Evolutionary conservation across 2,329 filamentous ascomycete genomes (phyloP), one percentile per base, ranked within the genome.

Genomic region (Aspergillus aculeatinus): DNA sequence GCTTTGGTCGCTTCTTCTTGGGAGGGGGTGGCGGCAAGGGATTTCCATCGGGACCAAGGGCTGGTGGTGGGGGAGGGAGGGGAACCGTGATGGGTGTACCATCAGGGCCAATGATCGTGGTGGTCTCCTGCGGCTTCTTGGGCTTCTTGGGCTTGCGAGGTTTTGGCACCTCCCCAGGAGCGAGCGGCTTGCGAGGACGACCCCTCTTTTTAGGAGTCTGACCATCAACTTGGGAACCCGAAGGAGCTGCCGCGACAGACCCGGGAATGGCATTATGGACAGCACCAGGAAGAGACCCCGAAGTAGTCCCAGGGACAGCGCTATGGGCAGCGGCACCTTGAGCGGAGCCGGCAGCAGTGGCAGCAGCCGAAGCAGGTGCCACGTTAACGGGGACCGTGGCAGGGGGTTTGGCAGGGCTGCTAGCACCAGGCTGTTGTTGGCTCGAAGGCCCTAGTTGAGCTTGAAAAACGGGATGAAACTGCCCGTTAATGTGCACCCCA

Each of bases 121-220:
- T 64, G 21, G 65, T 67, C 35, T 57, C 68, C 63, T 19, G 67
- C 62, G 49, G 19, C 49, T 62, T 59, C 58, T 61, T 63, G 11
- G 60, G 61, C 48, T 65, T 63, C 54, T 58, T 64, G 3, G 62
- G 59, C 23, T 64, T 67, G 9, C 48, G 52, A 16, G 65, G 60
- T n/a, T 63, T 62, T 16, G 55, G 60, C 39, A 61, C 63, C 48
- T 67, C 65, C 12, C 64, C 64, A n/a, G 62, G 62, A 3, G 58
- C 42, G 23, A 58, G 49, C 7, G 61, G 60, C 52, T 74, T 74
- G 35, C 72, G 70, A 11, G 72, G 72, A 29, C 72, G 72, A 51
- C 72, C 72, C 55, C 72, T 69, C 49, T 72, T 72, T 29, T 58
- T 59, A n/a, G 57, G 60, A 12, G 57, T 58, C 12, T 21, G 29